Conservation (phyloP, 1,139 yeast genomes). For the Hanseniaspora gamundiae region DNA sequence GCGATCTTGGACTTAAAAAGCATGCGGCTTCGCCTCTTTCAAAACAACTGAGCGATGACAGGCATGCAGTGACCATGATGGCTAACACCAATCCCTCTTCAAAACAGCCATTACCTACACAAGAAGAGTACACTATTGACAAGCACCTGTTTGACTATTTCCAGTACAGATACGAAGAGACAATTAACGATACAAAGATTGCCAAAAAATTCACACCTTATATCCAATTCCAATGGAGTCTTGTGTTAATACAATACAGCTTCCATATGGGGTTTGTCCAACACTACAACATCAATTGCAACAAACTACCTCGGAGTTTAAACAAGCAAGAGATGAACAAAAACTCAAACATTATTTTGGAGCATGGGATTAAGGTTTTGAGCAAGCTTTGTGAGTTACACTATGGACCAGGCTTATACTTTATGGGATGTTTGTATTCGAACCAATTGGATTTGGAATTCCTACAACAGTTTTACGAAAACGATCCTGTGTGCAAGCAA, state of each 20-base stretch:
- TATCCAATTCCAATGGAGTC: constrained; percentile 41
- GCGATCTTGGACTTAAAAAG: neutral
- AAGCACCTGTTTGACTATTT: neutral
- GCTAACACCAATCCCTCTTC: neutral
- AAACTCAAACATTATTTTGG: constrained; percentile 42
- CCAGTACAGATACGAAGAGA: constrained; percentile 12
- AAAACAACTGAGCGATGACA: neutral
- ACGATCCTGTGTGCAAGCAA: constrained; percentile 6
- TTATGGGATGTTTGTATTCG: constrained; percentile 52
- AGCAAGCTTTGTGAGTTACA: constrained; percentile 34
- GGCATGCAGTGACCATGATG: neutral
- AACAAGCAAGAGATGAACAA: constrained; percentile 34
- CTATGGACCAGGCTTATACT: constrained; percentile 40
- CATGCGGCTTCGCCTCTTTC: neutral
- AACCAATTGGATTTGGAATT: constrained; percentile 22
- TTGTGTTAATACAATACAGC: constrained; percentile 34
- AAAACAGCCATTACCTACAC: neutral
- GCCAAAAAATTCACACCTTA: constrained; percentile 27
- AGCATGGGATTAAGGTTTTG: constrained; percentile 44
- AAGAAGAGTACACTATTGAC: neutral
- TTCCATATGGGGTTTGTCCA: constrained; percentile 29
- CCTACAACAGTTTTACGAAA: constrained; percentile 10
- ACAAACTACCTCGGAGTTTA: constrained; percentile 25
- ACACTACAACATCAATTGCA: constrained; percentile 35
- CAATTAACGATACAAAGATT: constrained; percentile 15